phyloP scores from a whole-genome alignment of 306 rosid genomes.

The Hippophae tibetana region DNA sequence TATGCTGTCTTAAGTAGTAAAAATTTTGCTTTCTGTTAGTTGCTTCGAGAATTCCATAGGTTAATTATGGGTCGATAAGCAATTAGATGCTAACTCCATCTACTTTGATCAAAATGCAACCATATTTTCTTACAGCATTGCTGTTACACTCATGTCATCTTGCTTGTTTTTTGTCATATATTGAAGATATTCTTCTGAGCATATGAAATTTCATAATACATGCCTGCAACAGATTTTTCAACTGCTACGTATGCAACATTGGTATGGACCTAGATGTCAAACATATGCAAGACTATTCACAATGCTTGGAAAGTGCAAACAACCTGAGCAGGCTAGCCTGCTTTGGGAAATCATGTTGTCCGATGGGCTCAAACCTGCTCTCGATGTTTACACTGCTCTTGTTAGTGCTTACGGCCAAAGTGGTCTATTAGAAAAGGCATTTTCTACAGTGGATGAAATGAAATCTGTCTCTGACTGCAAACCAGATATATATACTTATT shows the following conservation, averaged over 20 bases:
- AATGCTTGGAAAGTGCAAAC: constrained; percentile 84
- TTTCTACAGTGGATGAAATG: constrained; percentile 67
- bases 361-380: constrained; percentile 74
- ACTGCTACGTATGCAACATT: constrained; percentile 72
- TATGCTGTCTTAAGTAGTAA: too few species aligned
- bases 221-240: constrained; percentile 48
- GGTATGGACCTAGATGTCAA: constrained; percentile 83
- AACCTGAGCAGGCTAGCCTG: constrained; percentile 56
- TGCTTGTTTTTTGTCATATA: too few species aligned
- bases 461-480: constrained; percentile 55
- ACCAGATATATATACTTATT: constrained; percentile 67
- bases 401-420: constrained; percentile 66
- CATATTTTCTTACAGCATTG: too few species aligned
- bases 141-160: too few species aligned
- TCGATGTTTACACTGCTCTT: constrained; percentile 83
- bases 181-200: not conserved
- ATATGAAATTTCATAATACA: constrained; percentile 4
- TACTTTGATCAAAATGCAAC: too few species aligned
- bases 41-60: too few species aligned
- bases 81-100: too few species aligned
- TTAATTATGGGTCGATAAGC: too few species aligned
- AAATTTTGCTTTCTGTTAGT: too few species aligned
- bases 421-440: constrained; percentile 59
- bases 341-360: constrained; percentile 63
- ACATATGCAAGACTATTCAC: constrained; percentile 65